Evolutionary conservation across 768 basidiomycete genomes (phyloP).

Genomic region (Macrolepiota albuminosa): DNA sequence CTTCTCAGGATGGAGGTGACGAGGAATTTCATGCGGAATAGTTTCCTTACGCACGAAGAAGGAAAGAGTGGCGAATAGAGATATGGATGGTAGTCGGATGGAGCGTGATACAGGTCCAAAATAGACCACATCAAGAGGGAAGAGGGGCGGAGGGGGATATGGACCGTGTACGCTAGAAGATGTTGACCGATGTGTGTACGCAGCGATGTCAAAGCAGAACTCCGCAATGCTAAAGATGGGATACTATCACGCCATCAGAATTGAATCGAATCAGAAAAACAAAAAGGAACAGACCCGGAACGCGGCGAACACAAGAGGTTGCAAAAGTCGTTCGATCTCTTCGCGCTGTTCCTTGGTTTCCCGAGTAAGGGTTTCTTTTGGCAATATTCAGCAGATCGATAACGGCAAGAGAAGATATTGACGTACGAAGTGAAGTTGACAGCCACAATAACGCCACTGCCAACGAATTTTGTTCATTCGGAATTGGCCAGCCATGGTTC

Average conservation of each 20-base stretch:
- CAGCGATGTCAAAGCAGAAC: constrained; percentile 21
- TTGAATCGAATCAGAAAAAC: constrained; percentile 1
- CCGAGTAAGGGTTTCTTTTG: constrained; percentile 27
- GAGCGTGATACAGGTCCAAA: constrained; percentile 33
- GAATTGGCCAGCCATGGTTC: constrained; percentile 46
- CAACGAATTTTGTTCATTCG: constrained; percentile 39
- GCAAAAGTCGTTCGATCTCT: constrained; percentile 31
- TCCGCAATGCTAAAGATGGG: constrained; percentile 39
- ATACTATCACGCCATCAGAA: constrained; percentile 27
- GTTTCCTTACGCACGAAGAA: constrained; percentile 43
- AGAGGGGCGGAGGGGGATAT: constrained; percentile 26
- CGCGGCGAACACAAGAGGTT: constrained; percentile 44
- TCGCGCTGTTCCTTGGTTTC: constrained; percentile 29
- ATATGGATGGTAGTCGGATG: constrained; percentile 35
- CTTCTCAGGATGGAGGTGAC: constrained; percentile 26
- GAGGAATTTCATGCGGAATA: constrained; percentile 28
- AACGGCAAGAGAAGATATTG: not conserved
- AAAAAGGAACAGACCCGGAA: constrained; percentile 38
- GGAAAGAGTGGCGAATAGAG: constrained; percentile 42
- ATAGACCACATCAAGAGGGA: constrained; percentile 30
- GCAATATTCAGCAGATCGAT: constrained; percentile 2
- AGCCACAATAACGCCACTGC: constrained; percentile 47
- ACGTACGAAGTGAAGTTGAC: constrained; percentile 34
- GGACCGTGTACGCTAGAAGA: constrained; percentile 18
- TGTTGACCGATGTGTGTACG: constrained; percentile 12